Base-by-base conservation (phyloP, 2,329 filamentous ascomycete species). In the Diaporthe velutina region DNA sequence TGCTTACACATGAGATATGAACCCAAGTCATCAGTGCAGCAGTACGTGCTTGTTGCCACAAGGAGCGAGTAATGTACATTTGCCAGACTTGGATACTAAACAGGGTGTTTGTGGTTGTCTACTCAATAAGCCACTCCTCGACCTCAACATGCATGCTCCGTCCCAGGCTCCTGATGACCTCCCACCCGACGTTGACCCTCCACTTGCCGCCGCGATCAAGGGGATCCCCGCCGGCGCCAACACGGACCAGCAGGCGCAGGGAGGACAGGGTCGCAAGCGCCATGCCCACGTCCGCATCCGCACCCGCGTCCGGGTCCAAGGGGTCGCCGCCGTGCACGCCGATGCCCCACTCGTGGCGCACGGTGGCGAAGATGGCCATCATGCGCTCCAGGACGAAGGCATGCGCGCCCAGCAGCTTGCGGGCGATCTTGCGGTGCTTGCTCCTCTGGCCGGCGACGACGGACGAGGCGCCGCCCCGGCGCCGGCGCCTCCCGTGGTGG, bases 131-230 rank as follows among this genome's bases (percentile, higher is more conserved):
- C 88, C 93, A 96, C 81, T 96, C 94, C 76, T 94, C 92, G 17
- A 95, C 88, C 82, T 95, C 94, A n/a, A 97, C 88, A 3, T 93
- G 93, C 70, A 97, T 90, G 80, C 90, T 93, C 80, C 94, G 86
- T 38, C 93, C 94, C 77, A 97, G 84, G 4, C 88, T 89, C 75
- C 92, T 86, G 9, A 94, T 90, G 76, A 93, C 91, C 80, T 97
- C 95, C 93, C 93, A 96, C 1, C 92, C 91, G 74, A 94, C 91
- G 78, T 94, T 94, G 13, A 96, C 92, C 79, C 93, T 90, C 93
- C 94, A 97, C 83, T 93, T 92, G 7, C 90, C 91, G 0, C 90
- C 90, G 0, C 91, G 86, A 80, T 96, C 94, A 79, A 95, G 86
- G 35, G 88, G 84, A 83, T 96, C 94, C 13, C 86, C 85, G 35